These are phyloP conservation scores for Haplographium delicatum DNA, from an alignment of 495 filamentous ascomycete genomes.

Conservation along the genomic window DNA sequence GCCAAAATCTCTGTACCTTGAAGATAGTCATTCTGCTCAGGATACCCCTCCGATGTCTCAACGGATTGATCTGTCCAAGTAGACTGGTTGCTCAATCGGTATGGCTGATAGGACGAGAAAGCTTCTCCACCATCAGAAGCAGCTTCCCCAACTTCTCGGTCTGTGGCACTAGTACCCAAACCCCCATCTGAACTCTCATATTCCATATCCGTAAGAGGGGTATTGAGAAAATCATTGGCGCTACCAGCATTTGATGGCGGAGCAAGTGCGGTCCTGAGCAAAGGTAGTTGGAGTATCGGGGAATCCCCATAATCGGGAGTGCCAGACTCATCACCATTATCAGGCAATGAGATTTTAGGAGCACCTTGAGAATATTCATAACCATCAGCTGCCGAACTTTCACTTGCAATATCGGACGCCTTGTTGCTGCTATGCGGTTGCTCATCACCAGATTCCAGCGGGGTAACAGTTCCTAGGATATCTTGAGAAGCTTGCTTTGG, in stretches of 20 bases:
- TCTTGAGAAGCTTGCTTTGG: slow-evolving; percentile 3
- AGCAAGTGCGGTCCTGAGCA: slow-evolving; percentile 11
- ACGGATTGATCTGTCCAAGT: slow-evolving; percentile 54
- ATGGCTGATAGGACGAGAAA: no score
- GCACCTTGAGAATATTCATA: background rate
- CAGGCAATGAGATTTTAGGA: background rate
- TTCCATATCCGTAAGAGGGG: slow-evolving; percentile 23
- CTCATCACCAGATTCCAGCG: slow-evolving; percentile 9
- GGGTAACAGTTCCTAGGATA: background rate
- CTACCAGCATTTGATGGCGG: slow-evolving; percentile 11
- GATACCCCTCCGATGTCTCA: slow-evolving; percentile 33
- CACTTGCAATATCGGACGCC: background rate
- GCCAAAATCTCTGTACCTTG: background rate
- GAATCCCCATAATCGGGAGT: slow-evolving; percentile 1
- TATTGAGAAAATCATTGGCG: slow-evolving; percentile 14
- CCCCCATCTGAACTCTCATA: slow-evolving; percentile 24
- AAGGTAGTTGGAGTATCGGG: slow-evolving; percentile 8
- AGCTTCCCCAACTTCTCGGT: no score
- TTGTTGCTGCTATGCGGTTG: no score
- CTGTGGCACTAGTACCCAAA: slow-evolving; percentile 28
- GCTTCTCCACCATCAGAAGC: no score
- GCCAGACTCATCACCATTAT: background rate
- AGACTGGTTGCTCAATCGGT: slow-evolving; percentile 45
- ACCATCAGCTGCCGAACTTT: background rate
- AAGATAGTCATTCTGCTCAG: slow-evolving; percentile 10